Evolutionary conservation across 2,329 filamentous ascomycete genomes (phyloP), one percentile per base, ranked within the genome.

Genomic region (Pseudogymnoascus sp.): DNA sequence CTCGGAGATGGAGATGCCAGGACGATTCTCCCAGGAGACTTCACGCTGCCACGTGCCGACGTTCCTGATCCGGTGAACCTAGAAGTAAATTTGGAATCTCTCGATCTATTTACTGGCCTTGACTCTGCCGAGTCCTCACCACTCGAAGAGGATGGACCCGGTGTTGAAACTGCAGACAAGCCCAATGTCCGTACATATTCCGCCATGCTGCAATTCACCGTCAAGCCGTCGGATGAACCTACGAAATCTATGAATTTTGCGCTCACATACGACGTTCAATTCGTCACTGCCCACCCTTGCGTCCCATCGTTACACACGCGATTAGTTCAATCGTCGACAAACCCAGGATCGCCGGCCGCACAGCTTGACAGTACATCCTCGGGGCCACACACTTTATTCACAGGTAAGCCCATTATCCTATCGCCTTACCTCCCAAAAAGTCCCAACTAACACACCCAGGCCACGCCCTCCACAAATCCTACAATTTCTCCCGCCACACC

Each of bases 231-330:
- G 9, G 67, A 63, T 4, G 67, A 69, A 11, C 63, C 65, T 1
- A 66, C 65, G 28, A 70, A 62, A 60, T 68, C 71, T 41, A 40
- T 71, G 6, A 69, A 70, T 59, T 59, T 73, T n/a, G 63, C 78
- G 0, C 72, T 89, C 8, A 73, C 75, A 5, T 82, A 85, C 66
- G 85, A 88, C 63, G 79, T 88, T 21, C 82, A 81, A 67, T 88
- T 88, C 70, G 83, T 88, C 16, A 88, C 86, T 0, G 85, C 85
- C 0, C 84, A 88, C 67, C 86, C 86, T 0, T 89, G 86, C 67
- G 79, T 83, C 4, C 80, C 83, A 1, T 84, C 83, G 1, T 78
- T 79, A 60, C 78, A 81, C 62, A 81, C 85, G 2, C 81, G 80
- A 65, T 81, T 87, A 62, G 70, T 87, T 60, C 84, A 82, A 69